These are phyloP conservation scores for Geotrichum restrictum DNA, from an alignment of 1,139 yeast genomes.

Conservation along the genomic window DNA sequence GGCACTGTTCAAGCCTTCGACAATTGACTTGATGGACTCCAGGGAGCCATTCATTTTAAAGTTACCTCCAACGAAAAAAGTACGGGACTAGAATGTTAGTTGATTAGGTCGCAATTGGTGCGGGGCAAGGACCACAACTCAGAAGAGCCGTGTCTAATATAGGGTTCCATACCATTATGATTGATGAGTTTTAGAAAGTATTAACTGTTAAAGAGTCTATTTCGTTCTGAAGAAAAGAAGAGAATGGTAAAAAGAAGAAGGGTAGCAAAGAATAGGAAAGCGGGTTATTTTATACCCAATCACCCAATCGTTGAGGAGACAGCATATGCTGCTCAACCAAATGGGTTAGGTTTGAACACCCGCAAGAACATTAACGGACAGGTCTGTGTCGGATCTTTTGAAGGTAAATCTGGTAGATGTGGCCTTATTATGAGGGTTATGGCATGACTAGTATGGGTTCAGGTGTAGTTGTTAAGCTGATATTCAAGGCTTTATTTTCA, in stretches of 20 bases:
- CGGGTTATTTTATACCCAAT: constrained; percentile 1
- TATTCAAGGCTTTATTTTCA: background rate
- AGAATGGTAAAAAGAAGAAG: background rate
- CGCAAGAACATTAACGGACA: too few relatives aligned
- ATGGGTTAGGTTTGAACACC: constrained; percentile 6
- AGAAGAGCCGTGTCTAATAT: background rate
- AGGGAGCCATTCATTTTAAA: constrained; percentile 97
- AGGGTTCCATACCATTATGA: constrained; percentile 16
- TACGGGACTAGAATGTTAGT: constrained; percentile 59
- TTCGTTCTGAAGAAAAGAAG: background rate
- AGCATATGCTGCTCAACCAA: background rate
- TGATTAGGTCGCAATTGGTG: background rate
- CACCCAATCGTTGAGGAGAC: background rate
- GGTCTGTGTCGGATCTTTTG: too few relatives aligned
- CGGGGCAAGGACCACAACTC: background rate
- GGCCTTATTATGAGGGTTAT: background rate
- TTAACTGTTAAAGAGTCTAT: too few relatives aligned
- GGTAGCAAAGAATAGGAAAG: background rate
- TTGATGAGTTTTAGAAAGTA: background rate
- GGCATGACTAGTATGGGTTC: too few relatives aligned
- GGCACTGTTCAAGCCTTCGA: constrained; percentile 76
- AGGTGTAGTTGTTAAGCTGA: background rate
- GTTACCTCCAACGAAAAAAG: constrained; percentile 93
- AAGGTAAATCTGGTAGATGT: background rate
- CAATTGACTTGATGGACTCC: constrained; percentile 76